Evolutionary conservation across 2,329 filamentous ascomycete genomes (phyloP).

Genomic region (Fusarium torulosum): DNA sequence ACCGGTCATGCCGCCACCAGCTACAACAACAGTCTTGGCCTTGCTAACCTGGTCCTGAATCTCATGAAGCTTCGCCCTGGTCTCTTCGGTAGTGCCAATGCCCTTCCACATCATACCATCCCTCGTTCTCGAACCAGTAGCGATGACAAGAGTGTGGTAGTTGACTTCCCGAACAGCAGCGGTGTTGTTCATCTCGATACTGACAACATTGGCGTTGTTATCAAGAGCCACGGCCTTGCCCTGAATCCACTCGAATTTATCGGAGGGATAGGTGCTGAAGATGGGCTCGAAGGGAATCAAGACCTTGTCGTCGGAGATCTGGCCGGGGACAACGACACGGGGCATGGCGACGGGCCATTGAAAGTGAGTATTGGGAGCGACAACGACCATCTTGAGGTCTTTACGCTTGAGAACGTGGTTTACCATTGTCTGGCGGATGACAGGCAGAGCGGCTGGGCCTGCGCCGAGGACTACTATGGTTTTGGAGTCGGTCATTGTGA

Average conservation of each 20-base stretch:
- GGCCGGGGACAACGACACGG: slow-evolving; percentile 61
- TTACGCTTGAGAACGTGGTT: slow-evolving; percentile 55
- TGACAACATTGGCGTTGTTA: slow-evolving; percentile 57
- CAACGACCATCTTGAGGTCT: slow-evolving; percentile 60
- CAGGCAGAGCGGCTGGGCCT: slow-evolving; percentile 59
- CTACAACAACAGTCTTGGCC: slow-evolving; percentile 64
- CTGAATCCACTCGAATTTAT: slow-evolving; percentile 65
- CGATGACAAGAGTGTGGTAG: slow-evolving; percentile 67
- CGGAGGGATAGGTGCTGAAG: slow-evolving; percentile 62
- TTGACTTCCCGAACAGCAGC: slow-evolving; percentile 51
- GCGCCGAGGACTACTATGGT: slow-evolving; percentile 65
- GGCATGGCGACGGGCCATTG: slow-evolving; percentile 64
- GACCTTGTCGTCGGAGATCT: slow-evolving; percentile 58
- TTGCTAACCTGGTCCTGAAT: slow-evolving; percentile 55
- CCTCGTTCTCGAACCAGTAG: slow-evolving; percentile 63
- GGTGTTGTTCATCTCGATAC: slow-evolving; percentile 54
- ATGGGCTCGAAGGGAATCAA: slow-evolving; percentile 54
- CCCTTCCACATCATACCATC: slow-evolving; percentile 65
- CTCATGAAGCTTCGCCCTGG: slow-evolving; percentile 55
- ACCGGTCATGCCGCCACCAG: slow-evolving; percentile 64
- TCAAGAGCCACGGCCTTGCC: slow-evolving; percentile 62
- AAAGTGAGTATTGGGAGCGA: slow-evolving; percentile 62
- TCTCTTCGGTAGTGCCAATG: slow-evolving; percentile 57
- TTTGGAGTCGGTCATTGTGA: slow-evolving; percentile 45
- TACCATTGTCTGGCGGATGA: slow-evolving; percentile 65